These are phyloP conservation scores for Lipomyces spencermartinsiae DNA, from an alignment of 805 yeast species.

Conservation along the genomic window DNA sequence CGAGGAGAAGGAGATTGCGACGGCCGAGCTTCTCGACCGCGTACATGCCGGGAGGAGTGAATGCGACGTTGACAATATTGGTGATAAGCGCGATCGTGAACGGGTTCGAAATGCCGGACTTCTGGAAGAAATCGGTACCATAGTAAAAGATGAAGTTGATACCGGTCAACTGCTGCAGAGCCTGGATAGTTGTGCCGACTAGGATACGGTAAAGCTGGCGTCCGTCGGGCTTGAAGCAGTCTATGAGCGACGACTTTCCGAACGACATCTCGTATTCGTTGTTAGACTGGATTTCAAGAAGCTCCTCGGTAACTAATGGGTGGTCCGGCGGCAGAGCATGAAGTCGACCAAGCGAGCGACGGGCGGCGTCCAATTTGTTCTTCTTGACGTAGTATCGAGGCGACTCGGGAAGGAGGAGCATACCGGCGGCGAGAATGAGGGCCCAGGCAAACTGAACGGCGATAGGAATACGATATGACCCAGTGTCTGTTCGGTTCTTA, in stretches of 20 bases:
- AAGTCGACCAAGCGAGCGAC: slow-evolving; percentile 59
- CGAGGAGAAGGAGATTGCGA: slow-evolving; percentile 68
- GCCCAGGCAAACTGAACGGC: slow-evolving; percentile 77
- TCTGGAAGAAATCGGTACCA: slow-evolving; percentile 80
- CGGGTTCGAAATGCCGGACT: slow-evolving; percentile 67
- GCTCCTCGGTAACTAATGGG: slow-evolving; percentile 54
- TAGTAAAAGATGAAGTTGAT: slow-evolving; percentile 89
- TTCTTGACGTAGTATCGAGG: slow-evolving; percentile 73
- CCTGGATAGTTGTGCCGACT: slow-evolving; percentile 73
- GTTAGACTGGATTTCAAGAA: slow-evolving; percentile 56
- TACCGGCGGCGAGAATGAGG: slow-evolving; percentile 62
- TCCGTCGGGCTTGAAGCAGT: slow-evolving; percentile 43
- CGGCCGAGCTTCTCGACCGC: slow-evolving; percentile 83
- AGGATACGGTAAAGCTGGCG: slow-evolving; percentile 46
- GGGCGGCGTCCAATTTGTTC: slow-evolving; percentile 63
- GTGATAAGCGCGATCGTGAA: slow-evolving; percentile 79
- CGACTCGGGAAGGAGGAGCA: slow-evolving; percentile 72
- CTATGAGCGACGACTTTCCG: slow-evolving; percentile 27
- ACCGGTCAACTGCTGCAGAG: slow-evolving; percentile 89
- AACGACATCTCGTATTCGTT: slow-evolving; percentile 52
- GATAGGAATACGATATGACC: slow-evolving; percentile 84
- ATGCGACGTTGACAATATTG: slow-evolving; percentile 80
- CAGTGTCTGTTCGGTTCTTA: slow-evolving; percentile 60
- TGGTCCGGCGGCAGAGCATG: slow-evolving; percentile 51
- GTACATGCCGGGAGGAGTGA: slow-evolving; percentile 82